phyloP scores from a whole-genome alignment of 2,329 filamentous ascomycete genomes.

The Cyclaneusma minus region DNA sequence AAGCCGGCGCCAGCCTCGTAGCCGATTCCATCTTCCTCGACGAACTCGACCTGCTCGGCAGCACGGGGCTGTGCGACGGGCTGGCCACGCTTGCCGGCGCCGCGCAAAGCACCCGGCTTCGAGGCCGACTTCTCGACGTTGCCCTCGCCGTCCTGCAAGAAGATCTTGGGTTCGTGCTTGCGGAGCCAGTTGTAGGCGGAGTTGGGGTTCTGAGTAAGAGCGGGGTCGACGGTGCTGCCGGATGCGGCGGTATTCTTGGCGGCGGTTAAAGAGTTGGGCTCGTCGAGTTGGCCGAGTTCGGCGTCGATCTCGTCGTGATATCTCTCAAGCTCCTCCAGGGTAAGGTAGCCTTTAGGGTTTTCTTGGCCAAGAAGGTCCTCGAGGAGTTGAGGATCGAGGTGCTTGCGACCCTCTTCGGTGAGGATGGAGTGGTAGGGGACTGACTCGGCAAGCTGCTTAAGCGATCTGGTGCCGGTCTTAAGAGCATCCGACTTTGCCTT shows the following conservation, averaged over 20 bases:
- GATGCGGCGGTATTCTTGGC: constrained; percentile 14
- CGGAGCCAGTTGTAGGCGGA: constrained; percentile 94
- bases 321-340: too few species aligned
- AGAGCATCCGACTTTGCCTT: too few species aligned
- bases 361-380: too few species aligned
- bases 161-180: constrained; percentile 69
- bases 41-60: constrained; percentile 18
- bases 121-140: constrained; percentile 26
- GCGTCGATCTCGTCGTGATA: constrained; percentile 64
- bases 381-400: too few species aligned
- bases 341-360: too few species aligned
- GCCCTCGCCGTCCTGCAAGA: constrained; percentile 43
- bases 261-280: constrained; percentile 18
- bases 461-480: too few species aligned
- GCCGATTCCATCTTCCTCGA: constrained; percentile 20
- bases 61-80: constrained; percentile 18
- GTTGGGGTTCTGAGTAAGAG: constrained; percentile 50
- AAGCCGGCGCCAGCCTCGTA: constrained; percentile 16
- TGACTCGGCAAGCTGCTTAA: too few species aligned
- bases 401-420: too few species aligned
- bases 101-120: constrained; percentile 18
- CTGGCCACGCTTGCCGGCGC: constrained; percentile 18
- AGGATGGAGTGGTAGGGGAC: too few species aligned
- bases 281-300: constrained; percentile 46
- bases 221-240: constrained; percentile 21